phyloP scores from a whole-genome alignment of 1,284 basidiomycete species.

The Malassezia slooffiae region DNA sequence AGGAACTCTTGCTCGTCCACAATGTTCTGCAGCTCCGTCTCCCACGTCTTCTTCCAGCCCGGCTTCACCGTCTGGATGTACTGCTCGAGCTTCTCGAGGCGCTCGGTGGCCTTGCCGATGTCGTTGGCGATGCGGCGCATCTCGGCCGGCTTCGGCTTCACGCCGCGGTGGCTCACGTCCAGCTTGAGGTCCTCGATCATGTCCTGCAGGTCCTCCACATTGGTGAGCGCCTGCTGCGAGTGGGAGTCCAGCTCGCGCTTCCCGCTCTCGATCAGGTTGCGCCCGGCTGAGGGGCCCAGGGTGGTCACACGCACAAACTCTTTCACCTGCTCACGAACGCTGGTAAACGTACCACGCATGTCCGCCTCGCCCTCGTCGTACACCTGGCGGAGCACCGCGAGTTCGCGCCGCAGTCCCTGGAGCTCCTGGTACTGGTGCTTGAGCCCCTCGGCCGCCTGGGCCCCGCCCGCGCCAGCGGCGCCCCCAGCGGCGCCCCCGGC shows the following conservation, averaged over 20 bases:
- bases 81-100: slow-evolving; percentile 66
- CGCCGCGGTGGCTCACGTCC: slow-evolving; percentile 78
- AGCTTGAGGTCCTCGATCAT: slow-evolving; percentile 78
- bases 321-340: slow-evolving; percentile 72
- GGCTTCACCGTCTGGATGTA: slow-evolving; percentile 84
- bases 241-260: slow-evolving; percentile 78
- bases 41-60: slow-evolving; percentile 98
- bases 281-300: slow-evolving; percentile 65
- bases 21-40: slow-evolving; percentile 85
- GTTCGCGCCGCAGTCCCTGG: slow-evolving; percentile 78
- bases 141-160: slow-evolving; percentile 66
- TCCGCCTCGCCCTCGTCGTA: slow-evolving; percentile 84
- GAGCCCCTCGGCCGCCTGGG: slow-evolving; percentile 53
- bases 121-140: slow-evolving; percentile 66
- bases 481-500: background rate
- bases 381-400: slow-evolving; percentile 83
- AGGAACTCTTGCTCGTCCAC: slow-evolving; percentile 94
- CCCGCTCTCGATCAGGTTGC: slow-evolving; percentile 78
- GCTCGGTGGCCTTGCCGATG: slow-evolving; percentile 58
- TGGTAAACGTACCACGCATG: slow-evolving; percentile 70
- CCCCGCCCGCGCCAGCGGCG: slow-evolving; percentile 9
- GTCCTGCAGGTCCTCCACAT: slow-evolving; percentile 87
- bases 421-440: slow-evolving; percentile 88
- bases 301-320: slow-evolving; percentile 56
- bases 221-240: slow-evolving; percentile 78